phyloP scores from a whole-genome alignment of 192 early-diverging fungal genomes.

The Diversispora eburnea region DNA sequence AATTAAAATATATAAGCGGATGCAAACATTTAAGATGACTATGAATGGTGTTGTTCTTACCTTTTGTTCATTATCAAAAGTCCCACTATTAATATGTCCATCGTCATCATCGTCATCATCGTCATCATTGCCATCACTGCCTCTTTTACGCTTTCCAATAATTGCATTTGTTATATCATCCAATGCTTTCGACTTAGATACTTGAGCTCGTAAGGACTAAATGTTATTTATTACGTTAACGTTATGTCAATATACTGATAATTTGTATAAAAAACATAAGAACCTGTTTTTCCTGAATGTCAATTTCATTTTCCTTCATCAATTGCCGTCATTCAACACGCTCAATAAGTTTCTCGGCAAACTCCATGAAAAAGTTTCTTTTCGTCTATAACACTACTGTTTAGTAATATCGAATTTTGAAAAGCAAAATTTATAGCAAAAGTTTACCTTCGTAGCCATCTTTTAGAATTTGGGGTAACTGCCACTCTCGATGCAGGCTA shows the following conservation, averaged over 20 bases:
- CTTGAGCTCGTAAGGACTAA: constrained; percentile 15
- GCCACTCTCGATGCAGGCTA: constrained; percentile 3
- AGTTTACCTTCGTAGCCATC: constrained; percentile 22
- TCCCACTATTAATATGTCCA: constrained; percentile 13
- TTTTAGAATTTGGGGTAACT: constrained; percentile 23
- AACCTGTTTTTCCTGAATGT: constrained; percentile 24
- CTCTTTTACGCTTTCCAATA: constrained; percentile 23
- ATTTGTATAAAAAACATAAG: constrained; percentile 22
- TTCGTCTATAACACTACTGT: constrained; percentile 26
- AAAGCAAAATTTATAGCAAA: constrained; percentile 26
- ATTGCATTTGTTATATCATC: constrained; percentile 16
- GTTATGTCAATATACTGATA: constrained; percentile 15
- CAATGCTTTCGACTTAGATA: constrained; percentile 24
- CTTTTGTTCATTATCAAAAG: constrained; percentile 1
- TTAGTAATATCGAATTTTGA: constrained; percentile 19
- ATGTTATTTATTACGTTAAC: constrained; percentile 21
- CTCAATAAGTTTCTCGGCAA: constrained; percentile 24
- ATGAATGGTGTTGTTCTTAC: constrained; percentile 20
- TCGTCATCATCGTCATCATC: constrained; percentile 11
- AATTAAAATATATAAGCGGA: constrained; percentile 19
- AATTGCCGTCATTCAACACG: constrained; percentile 7
- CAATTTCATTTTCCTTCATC: constrained; percentile 17
- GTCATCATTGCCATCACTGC: background rate
- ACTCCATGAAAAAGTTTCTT: constrained; percentile 20
- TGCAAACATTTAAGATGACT: constrained; percentile 22